These are phyloP conservation scores for Cyclospora cayetanensis DNA, from an alignment of 169 alveolate genomes.

Conservation along the genomic window DNA sequence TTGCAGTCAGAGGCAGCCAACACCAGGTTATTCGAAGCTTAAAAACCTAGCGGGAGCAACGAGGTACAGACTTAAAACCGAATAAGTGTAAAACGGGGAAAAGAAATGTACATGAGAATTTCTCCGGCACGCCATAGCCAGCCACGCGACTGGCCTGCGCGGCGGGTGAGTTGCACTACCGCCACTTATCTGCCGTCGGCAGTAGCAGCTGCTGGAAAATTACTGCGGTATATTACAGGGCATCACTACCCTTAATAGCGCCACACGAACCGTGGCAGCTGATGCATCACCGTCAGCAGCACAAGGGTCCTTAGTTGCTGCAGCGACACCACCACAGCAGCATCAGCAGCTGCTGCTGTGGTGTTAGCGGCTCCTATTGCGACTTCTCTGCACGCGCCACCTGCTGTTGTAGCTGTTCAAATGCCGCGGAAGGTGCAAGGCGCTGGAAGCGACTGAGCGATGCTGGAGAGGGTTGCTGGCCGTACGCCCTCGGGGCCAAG, in stretches of 20 bases:
- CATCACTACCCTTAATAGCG: no score
- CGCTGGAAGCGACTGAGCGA: not conserved
- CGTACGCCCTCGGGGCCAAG: not conserved
- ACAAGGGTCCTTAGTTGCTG: not conserved
- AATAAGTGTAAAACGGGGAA: no score
- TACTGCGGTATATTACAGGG: no score
- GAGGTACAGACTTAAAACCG: no score
- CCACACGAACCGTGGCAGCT: conserved; percentile 82
- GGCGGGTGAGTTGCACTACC: no score
- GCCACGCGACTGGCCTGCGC: no score
- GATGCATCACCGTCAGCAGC: not conserved
- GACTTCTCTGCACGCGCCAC: not conserved
- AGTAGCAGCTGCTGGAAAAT: not conserved
- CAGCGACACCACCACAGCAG: not conserved
- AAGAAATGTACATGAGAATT: no score
- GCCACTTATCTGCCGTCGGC: no score
- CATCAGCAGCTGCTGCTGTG: not conserved
- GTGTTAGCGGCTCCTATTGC: not conserved
- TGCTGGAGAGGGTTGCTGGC: not conserved
- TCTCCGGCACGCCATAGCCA: no score
- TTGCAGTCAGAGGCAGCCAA: no score
- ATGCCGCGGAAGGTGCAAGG: not conserved
- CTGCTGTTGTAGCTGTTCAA: not conserved
- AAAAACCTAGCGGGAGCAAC: no score
- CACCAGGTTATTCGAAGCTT: no score